phyloP scores from a whole-genome alignment of 2,329 filamentous ascomycete species.

The Arthrobotrys entomopaga region DNA sequence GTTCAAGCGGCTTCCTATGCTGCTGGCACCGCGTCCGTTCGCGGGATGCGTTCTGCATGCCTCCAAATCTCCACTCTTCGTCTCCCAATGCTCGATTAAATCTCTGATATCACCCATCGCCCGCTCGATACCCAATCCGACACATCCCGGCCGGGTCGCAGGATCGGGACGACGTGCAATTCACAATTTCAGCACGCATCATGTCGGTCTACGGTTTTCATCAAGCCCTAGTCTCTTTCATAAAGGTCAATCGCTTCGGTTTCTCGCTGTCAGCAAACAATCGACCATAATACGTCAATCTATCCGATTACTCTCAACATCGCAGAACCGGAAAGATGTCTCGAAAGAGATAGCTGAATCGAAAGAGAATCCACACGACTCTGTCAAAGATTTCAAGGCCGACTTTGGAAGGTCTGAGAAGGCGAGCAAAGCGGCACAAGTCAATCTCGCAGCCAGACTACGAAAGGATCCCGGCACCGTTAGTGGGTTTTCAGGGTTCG shows the following conservation, averaged over 20 bases:
- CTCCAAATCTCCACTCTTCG: constrained; percentile 55
- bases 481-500: constrained; percentile 68
- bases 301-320: constrained; percentile 28
- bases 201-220: neutral
- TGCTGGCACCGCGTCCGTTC: constrained; percentile 47
- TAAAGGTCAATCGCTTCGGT: constrained; percentile 24
- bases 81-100: constrained; percentile 50
- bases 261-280: constrained; percentile 19
- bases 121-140: constrained; percentile 35
- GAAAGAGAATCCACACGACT: constrained; percentile 20
- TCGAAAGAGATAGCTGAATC: constrained; percentile 25
- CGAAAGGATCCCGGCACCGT: constrained; percentile 77
- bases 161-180: neutral
- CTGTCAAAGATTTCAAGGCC: constrained; percentile 33
- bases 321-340: constrained; percentile 12
- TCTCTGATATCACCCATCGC: constrained; percentile 28
- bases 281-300: constrained; percentile 12
- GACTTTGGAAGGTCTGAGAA: constrained; percentile 81
- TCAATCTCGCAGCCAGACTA: constrained; percentile 87
- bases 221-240: neutral
- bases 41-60: constrained; percentile 54
- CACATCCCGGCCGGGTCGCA: constrained; percentile 23
- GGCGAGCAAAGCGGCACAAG: constrained; percentile 83
- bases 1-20: constrained; percentile 37
- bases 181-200: constrained; percentile 18